Evolutionary conservation across 768 basidiomycete genomes (phyloP).

Genomic region (Cystoderma amianthinum): DNA sequence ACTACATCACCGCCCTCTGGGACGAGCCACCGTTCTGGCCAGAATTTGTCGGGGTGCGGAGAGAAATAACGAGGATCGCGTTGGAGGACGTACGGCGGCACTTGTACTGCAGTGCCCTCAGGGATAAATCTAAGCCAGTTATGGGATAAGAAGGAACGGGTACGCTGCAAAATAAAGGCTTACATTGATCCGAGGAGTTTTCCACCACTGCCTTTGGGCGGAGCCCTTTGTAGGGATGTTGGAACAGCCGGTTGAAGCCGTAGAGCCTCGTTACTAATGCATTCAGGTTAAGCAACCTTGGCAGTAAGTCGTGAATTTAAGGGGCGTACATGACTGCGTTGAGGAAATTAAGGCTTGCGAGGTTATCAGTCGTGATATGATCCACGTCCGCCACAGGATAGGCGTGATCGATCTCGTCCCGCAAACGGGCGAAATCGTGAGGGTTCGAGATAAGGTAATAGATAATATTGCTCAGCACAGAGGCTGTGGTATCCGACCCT

Average conservation of each 20-base stretch:
- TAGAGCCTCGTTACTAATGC: conserved; percentile 29
- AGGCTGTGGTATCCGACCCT: conserved; percentile 23
- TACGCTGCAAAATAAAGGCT: conserved; percentile 1
- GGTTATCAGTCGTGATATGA: conserved; percentile 12
- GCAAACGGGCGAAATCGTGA: conserved; percentile 14
- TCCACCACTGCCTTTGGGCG: conserved; percentile 19
- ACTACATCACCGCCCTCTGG: conserved; percentile 12
- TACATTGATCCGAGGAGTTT: conserved; percentile 16
- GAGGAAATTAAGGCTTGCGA: conserved; percentile 17
- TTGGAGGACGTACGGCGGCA: conserved; percentile 31
- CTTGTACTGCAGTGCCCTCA: conserved; percentile 28
- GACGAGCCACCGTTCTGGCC: conserved; percentile 29
- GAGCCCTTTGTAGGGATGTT: conserved; percentile 25
- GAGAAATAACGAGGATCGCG: conserved; percentile 30
- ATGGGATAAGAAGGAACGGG: not conserved
- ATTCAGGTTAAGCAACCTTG: too few species aligned
- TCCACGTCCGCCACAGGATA: conserved; percentile 10
- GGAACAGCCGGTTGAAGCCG: conserved; percentile 28
- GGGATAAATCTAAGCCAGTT: conserved; percentile 22
- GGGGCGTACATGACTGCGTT: conserved; percentile 28
- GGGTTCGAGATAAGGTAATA: conserved; percentile 19
- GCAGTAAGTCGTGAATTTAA: too few species aligned
- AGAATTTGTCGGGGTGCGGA: conserved; percentile 26
- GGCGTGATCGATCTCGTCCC: conserved; percentile 17
- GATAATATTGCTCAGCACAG: conserved; percentile 16